phyloP scores from a whole-genome alignment of 2,329 filamentous ascomycete species.

The Nemania diffusa region DNA sequence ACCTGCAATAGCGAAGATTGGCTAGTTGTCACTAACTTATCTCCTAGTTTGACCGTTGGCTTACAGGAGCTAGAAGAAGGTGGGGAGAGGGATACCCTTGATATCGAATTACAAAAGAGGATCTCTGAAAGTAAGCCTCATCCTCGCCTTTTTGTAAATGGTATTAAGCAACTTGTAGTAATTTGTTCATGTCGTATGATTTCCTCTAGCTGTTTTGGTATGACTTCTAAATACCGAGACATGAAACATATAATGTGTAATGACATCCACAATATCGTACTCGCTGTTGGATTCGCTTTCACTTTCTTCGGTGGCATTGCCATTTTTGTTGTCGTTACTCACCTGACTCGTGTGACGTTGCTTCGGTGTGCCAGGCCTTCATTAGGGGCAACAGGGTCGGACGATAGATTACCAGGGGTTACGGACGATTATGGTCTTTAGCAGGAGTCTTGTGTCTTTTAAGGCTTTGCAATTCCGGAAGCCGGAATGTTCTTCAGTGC shows the following conservation, averaged over 20 bases:
- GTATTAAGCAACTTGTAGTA: constrained; percentile 49
- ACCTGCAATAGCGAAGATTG: neutral
- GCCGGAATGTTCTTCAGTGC: neutral
- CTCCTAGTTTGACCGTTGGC: neutral
- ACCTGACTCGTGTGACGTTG: constrained; percentile 31
- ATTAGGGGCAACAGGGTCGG: constrained; percentile 21
- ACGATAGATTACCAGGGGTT: neutral
- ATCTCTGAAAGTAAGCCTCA: neutral
- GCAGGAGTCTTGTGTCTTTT: neutral
- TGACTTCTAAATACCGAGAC: constrained; percentile 39
- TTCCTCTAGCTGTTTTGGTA: constrained; percentile 33
- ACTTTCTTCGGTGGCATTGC: no score
- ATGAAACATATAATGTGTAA: constrained; percentile 50
- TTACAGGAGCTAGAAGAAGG: neutral
- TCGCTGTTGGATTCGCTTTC: constrained; percentile 35
- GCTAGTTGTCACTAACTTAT: neutral
- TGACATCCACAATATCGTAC: constrained; percentile 35
- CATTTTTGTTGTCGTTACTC: constrained; percentile 51
- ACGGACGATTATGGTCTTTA: neutral
- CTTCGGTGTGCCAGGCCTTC: constrained; percentile 1
- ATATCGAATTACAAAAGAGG: no score
- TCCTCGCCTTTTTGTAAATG: neutral
- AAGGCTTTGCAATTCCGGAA: neutral
- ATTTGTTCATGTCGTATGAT: constrained; percentile 51
- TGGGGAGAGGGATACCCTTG: no score